Evolutionary conservation across 768 basidiomycete genomes (phyloP).

Genomic region (Ramaria sp.): DNA sequence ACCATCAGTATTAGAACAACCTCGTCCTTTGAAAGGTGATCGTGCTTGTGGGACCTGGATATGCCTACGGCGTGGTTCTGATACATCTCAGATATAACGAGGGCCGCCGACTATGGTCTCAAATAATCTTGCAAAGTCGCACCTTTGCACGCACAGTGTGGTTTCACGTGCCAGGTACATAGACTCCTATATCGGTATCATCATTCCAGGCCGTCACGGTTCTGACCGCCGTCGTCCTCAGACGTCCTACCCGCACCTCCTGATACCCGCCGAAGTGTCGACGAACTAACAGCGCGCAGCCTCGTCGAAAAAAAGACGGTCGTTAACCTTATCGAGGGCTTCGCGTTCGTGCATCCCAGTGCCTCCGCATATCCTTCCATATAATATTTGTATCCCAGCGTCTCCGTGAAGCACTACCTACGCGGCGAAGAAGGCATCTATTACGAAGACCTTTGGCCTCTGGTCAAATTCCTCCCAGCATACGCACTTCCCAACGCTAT

Average conservation of each 20-base stretch:
- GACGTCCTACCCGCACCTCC: constrained; percentile 17
- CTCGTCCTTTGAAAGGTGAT: constrained; percentile 51
- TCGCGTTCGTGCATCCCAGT: constrained; percentile 20
- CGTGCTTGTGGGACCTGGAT: background rate
- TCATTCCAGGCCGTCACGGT: constrained; percentile 10
- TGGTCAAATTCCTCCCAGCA: constrained; percentile 62
- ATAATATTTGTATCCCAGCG: constrained; percentile 13
- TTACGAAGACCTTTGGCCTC: constrained; percentile 49
- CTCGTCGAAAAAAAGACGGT: constrained; percentile 60
- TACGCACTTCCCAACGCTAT: constrained; percentile 14
- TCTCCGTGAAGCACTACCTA: constrained; percentile 62
- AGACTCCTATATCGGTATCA: background rate
- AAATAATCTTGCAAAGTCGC: constrained; percentile 43
- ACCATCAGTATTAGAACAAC: constrained; percentile 33
- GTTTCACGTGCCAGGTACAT: constrained; percentile 55
- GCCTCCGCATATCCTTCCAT: background rate
- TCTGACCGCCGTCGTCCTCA: background rate
- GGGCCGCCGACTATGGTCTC: constrained; percentile 57
- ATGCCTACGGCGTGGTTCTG: background rate
- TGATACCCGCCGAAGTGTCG: constrained; percentile 11
- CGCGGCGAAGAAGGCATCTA: constrained; percentile 36
- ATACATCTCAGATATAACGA: constrained; percentile 43
- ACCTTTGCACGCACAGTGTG: constrained; percentile 52
- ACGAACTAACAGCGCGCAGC: constrained; percentile 33
- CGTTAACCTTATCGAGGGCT: constrained; percentile 59